These are phyloP conservation scores for Endothia cerciana DNA, from an alignment of 2,329 filamentous ascomycete species.

Conservation along the genomic window DNA sequence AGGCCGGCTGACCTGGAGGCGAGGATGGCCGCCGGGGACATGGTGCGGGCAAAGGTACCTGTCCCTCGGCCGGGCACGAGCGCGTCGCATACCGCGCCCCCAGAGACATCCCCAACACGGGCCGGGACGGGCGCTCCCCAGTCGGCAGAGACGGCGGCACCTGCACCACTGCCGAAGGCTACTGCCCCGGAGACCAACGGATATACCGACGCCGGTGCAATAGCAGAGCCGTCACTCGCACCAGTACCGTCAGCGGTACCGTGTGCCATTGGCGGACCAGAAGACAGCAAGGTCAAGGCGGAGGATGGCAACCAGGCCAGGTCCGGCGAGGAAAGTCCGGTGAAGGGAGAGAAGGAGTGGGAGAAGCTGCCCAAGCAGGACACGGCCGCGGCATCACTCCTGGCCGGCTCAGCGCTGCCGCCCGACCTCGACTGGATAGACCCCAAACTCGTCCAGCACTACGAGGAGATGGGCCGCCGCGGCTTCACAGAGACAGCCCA, in stretches of 20 bases:
- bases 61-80: no score
- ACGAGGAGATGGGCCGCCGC: constrained; percentile 76
- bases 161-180: constrained; percentile 24
- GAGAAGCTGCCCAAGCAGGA: constrained; percentile 66
- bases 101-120: neutral
- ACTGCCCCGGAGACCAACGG: neutral
- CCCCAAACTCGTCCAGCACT: constrained; percentile 65
- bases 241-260: neutral
- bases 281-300: constrained; percentile 2
- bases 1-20: constrained; percentile 36
- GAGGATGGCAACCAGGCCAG: constrained; percentile 17
- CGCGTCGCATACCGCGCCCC: constrained; percentile 5
- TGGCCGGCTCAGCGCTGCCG: constrained; percentile 67
- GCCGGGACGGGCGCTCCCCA: no score
- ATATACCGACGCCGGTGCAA: constrained; percentile 13
- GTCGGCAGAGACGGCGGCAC: no score
- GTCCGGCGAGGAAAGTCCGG: constrained; percentile 26
- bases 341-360: constrained; percentile 52
- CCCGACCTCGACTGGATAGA: constrained; percentile 85
- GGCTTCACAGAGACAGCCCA: constrained; percentile 82
- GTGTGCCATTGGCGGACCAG: neutral
- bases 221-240: neutral
- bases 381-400: constrained; percentile 48
- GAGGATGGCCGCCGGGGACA: no score
- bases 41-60: no score